Base-by-base conservation (phyloP, 1,139 yeast genomes). In the Magnusiomyces clavatus region DNA sequence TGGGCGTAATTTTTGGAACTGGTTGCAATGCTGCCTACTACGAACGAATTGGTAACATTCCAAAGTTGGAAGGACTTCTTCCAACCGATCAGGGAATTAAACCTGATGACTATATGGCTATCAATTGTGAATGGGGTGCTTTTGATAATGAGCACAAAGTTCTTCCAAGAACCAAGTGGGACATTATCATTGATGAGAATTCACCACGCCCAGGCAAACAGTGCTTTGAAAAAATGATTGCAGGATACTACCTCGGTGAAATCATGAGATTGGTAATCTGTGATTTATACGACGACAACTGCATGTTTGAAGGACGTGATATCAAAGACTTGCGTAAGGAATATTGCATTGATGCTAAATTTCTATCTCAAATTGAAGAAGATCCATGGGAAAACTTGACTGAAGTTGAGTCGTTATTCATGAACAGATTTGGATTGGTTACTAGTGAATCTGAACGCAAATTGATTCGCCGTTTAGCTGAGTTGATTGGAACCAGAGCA, bases 181-280 rank as follows among this genome's bases (percentile, higher is more conserved):
- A 92, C 69, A 67, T 83, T 54, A 75, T 73, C 60, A 83, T 92
- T 59, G 98, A 92, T 70, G 74, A 73, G 46, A 84, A 86, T 64
- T 85, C 95, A 47, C 97, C 97, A 64, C 85, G 97, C 73, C 97
- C 97, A 50, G 90, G 94, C 60, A 96, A 90, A 73, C 98, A 92
- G 73, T 69, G 92, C 49, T 92, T 88, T 69, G 98, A 92, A 75
- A 92, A 92, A 76, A 89, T 92, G 97, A 88, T 90, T 63, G 87
- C 96, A 45, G 98, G 98, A 58, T 86, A 88, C 73, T 92, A 92
- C 71, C 76, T 92, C 64, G 98, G 98, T 64, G 98, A 92, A 75
- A 76, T 92, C 44, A 73, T 90, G 63, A 82, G 98, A 69, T 77
- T 88, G 66, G 79, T 86, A 53, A 75, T 92, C 63, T 65, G 89